Base-by-base conservation (phyloP, 768 basidiomycete genomes). In the Pulveroboletus sp. region DNA sequence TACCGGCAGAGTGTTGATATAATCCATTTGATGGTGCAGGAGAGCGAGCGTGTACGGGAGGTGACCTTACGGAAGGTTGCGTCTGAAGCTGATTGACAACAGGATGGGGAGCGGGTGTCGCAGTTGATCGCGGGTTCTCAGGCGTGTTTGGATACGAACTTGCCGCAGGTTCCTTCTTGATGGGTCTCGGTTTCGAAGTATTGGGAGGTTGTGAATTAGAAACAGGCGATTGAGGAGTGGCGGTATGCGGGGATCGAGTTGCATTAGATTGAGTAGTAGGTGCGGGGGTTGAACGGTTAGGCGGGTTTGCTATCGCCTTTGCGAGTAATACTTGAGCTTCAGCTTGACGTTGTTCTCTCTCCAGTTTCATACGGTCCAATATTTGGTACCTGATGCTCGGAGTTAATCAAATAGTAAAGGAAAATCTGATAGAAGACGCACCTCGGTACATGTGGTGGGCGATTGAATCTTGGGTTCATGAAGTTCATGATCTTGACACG, bases 401-500 rank as follows among this genome's bases (percentile, higher is more conserved):
- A 27, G 32, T 48, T 40, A 37, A 54, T 49, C 42, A 56, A 29
- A 29, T 45, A 22, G 39, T 9, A 13, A 23, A 36, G 26, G 20
- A 44, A 27, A 16, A 17, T 40, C 37, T 19, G 26, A 50, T 27
- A 42, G 51, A 52, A 29, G 7, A 63, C 63, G 44, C 69, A 85
- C 83, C 66, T 81, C 41, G 82, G 78, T 16, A 71, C 68, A 46
- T 66, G 59, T 49, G n/a, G n/a, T n/a, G 77, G 70, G 19, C 56
- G 72, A 58, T 62, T 80, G 68, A 51, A 69, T 71, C 55, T 76
- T 10, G 87, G 86, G 44, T 80, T 80, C 87, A 89, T 88, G 70
- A 83, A 88, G 47, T 86, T 79, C 72, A 87, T 77, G 47, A 93
- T 80, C 74, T 89, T 88, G 19, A 76, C 72, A 43, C 83, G 77